phyloP scores from a whole-genome alignment of 2,329 filamentous ascomycete genomes.

The Penicillium janthinellum region DNA sequence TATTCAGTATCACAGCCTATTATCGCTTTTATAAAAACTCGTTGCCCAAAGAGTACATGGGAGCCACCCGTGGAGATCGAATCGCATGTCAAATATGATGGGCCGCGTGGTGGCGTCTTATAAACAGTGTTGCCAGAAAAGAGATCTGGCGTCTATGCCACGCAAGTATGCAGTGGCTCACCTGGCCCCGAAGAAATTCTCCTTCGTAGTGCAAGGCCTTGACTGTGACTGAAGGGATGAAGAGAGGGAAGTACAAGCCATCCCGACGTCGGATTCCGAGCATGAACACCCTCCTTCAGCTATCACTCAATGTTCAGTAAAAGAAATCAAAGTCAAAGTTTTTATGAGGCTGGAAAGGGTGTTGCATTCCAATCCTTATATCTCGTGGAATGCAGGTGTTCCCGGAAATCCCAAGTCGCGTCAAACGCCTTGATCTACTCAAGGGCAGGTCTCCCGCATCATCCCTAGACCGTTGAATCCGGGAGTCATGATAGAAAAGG shows the following conservation, averaged over 20 bases:
- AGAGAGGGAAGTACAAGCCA: constrained; percentile 3
- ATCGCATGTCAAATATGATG: not conserved
- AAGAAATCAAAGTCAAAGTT: no score
- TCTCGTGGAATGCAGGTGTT: not conserved
- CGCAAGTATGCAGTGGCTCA: not conserved
- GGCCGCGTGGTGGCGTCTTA: not conserved
- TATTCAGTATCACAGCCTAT: not conserved
- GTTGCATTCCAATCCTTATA: not conserved
- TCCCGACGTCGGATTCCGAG: not conserved
- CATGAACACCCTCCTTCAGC: not conserved
- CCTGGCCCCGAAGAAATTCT: not conserved
- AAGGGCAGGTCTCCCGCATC: not conserved
- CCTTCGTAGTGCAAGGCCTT: not conserved
- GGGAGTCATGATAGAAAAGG: no score
- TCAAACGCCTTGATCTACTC: not conserved
- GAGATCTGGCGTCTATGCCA: not conserved
- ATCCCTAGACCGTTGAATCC: no score
- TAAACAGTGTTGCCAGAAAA: not conserved
- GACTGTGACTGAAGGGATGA: not conserved
- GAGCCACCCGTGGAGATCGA: not conserved
- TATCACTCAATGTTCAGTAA: not conserved
- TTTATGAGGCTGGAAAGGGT: not conserved
- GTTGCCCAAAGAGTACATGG: no score
- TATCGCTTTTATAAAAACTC: no score
- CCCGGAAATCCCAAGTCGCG: not conserved